A percentile compares a stretch with the other conserved stretches of the same genome.
phyloP scores from a whole-genome alignment of 2,329 filamentous ascomycete genomes.

The Claviceps pazoutovae region DNA sequence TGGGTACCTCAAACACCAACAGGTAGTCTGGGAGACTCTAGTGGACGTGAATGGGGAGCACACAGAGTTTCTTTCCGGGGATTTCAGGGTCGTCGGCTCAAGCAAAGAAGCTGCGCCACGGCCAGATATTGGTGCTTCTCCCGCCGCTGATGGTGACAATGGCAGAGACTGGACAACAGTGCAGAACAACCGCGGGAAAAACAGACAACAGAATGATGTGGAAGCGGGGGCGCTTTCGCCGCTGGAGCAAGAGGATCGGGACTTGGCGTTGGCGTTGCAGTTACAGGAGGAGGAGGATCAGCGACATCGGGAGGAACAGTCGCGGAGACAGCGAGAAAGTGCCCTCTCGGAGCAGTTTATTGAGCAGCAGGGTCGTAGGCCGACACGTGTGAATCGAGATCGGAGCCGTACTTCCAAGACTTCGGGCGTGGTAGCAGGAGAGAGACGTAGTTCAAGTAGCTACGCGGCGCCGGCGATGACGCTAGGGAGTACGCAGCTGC shows the following conservation, averaged over 20 bases:
- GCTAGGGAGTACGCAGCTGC: background rate
- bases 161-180: conserved; percentile 42
- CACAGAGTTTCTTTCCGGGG: conserved; percentile 76
- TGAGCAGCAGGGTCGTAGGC: conserved; percentile 42
- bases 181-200: conserved; percentile 20
- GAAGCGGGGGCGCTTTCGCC: conserved; percentile 24
- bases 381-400: conserved; percentile 12
- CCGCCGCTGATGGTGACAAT: conserved; percentile 13
- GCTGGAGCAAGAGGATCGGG: conserved; percentile 65
- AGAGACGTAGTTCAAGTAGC: conserved; percentile 14
- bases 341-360: conserved; percentile 57
- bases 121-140: conserved; percentile 7
- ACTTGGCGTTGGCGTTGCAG: conserved; percentile 78
- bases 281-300: conserved; percentile 91
- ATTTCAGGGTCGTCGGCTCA: conserved; percentile 72
- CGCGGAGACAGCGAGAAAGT: conserved; percentile 50
- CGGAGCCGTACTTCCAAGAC: conserved; percentile 3
- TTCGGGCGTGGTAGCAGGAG: background rate
- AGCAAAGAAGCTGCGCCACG: conserved; percentile 7
- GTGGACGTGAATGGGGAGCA: conserved; percentile 75
- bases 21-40: conserved; percentile 92
- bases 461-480: conserved; percentile 2
- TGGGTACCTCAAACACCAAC: conserved; percentile 74
- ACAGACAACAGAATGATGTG: conserved; percentile 11
- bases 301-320: conserved; percentile 51